phyloP scores from a whole-genome alignment of 176 grass and related monocot species.

The Bolboschoenus planiculmis region DNA sequence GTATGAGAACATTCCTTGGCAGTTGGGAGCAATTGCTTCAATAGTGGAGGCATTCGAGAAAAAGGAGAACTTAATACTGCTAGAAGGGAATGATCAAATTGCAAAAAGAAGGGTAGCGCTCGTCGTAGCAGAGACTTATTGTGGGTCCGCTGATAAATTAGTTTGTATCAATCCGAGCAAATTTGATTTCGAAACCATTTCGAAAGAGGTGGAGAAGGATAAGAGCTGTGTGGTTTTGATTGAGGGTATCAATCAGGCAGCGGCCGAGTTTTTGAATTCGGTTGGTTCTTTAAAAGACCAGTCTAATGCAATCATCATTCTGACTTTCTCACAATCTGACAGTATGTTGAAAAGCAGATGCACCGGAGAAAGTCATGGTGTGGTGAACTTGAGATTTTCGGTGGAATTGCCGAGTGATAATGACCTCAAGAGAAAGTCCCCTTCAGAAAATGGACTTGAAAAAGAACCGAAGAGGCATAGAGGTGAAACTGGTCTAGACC shows the following conservation, averaged over 20 bases:
- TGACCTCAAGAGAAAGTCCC: constrained; percentile 42
- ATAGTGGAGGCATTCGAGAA: constrained; percentile 42
- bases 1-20: constrained; percentile 67
- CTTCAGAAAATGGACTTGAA: constrained; percentile 25
- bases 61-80: constrained; percentile 39
- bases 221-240: constrained; percentile 42
- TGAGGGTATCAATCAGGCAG: constrained; percentile 42
- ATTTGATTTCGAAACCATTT: constrained; percentile 22
- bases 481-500: constrained; percentile 37
- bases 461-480: constrained; percentile 5
- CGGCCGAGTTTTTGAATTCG: constrained; percentile 14
- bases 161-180: constrained; percentile 5
- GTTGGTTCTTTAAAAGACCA: constrained; percentile 20
- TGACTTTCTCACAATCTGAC: constrained; percentile 25
- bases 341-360: not conserved
- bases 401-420: constrained; percentile 17
- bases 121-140: constrained; percentile 36
- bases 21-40: constrained; percentile 27
- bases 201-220: constrained; percentile 21
- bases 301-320: constrained; percentile 36
- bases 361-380: not conserved
- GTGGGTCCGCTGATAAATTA: constrained; percentile 32
- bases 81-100: constrained; percentile 48
- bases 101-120: constrained; percentile 31
- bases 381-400: constrained; percentile 34